Conservation (phyloP, 202 grass and related monocot genomes). For the Eragrostis tef region DNA sequence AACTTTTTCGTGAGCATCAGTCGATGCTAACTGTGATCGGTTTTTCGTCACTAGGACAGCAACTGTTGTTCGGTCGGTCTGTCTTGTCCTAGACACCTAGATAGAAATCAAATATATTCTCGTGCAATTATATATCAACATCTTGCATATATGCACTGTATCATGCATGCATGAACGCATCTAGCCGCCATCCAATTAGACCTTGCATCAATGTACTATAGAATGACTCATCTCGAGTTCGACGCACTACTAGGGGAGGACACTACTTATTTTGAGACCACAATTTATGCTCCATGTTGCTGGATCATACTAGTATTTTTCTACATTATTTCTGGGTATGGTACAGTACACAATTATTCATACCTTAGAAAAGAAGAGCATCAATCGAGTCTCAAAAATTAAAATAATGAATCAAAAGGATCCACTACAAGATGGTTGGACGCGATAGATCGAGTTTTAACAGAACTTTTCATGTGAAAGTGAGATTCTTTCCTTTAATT, state of each 20-base stretch:
- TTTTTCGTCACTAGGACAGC: slow-evolving; percentile 39
- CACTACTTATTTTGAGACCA: neutral
- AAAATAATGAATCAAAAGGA: neutral
- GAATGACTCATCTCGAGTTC: neutral
- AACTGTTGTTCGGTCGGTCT: neutral
- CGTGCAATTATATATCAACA: neutral
- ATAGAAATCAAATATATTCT: slow-evolving; percentile 27
- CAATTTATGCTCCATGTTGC: neutral
- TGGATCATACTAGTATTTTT: neutral
- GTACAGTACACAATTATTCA: neutral
- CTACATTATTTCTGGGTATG: neutral
- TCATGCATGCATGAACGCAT: neutral
- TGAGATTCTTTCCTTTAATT: neutral
- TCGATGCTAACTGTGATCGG: neutral
- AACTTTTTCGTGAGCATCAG: no score
- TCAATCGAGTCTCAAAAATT: neutral
- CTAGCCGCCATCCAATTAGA: neutral
- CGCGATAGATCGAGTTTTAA: neutral
- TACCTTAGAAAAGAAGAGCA: neutral
- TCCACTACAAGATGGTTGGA: neutral
- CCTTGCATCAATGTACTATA: neutral
- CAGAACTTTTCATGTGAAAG: neutral
- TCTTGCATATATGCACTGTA: neutral
- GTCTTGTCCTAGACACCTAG: no score
- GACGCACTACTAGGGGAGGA: no score